Evolutionary conservation across 2,329 filamentous ascomycete species (phyloP).

Genomic region (Mollisiaceae sp.): DNA sequence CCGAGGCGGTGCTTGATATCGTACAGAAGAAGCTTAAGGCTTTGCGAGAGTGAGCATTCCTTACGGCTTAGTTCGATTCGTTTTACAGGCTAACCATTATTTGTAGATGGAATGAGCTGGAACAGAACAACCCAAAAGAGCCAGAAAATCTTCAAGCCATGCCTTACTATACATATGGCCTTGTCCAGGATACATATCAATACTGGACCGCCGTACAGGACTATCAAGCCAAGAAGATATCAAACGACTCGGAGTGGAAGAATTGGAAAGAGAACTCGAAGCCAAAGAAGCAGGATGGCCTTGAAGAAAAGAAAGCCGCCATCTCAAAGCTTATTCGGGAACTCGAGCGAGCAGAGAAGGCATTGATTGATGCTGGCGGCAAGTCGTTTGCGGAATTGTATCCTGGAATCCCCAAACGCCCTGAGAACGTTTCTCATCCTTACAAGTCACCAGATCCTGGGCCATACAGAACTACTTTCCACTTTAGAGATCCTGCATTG

Average conservation of each 20-base stretch:
- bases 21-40: conserved; percentile 57
- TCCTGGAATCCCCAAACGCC: conserved; percentile 50
- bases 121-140: conserved; percentile 13
- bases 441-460: conserved; percentile 8
- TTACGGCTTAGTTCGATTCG: background rate
- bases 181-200: conserved; percentile 62
- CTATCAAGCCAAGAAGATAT: conserved; percentile 24
- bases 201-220: conserved; percentile 43
- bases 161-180: conserved; percentile 53
- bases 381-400: conserved; percentile 71
- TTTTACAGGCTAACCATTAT: background rate
- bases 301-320: conserved; percentile 59
- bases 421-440: background rate
- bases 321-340: conserved; percentile 56
- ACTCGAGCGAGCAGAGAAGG: conserved; percentile 59
- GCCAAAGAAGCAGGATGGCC: conserved; percentile 38
- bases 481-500: conserved; percentile 45
- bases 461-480: conserved; percentile 31
- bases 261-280: background rate
- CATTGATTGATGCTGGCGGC: conserved; percentile 61
- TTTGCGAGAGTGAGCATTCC: conserved; percentile 45
- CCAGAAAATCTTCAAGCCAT: conserved; percentile 49
- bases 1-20: conserved; percentile 63
- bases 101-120: conserved; percentile 26
- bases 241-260: conserved; percentile 39